phyloP scores from a whole-genome alignment of 768 basidiomycete species.

The Panellus pusillus region DNA sequence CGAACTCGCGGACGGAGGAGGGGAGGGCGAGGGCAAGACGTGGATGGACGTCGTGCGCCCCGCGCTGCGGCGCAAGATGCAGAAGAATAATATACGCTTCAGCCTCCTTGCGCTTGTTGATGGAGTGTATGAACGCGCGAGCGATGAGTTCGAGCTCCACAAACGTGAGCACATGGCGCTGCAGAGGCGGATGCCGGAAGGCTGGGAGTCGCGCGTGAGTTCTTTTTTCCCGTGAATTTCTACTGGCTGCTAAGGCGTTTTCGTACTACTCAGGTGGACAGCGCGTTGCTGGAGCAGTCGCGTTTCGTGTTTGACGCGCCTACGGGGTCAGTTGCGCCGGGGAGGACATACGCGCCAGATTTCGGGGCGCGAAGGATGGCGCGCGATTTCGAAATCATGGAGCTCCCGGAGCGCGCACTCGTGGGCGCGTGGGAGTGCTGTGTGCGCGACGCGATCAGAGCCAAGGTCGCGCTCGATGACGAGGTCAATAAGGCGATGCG shows the following conservation, averaged over 20 bases:
- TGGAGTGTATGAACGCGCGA: conserved; percentile 44
- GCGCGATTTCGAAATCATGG: conserved; percentile 43
- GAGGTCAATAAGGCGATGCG: conserved; percentile 34
- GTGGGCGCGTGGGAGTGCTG: conserved; percentile 47
- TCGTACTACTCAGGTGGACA: conserved; percentile 38
- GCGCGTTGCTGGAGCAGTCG: conserved; percentile 30
- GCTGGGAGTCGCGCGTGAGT: conserved; percentile 41
- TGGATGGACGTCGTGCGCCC: conserved; percentile 69
- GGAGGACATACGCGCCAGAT: conserved; percentile 38
- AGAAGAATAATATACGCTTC: conserved; percentile 55
- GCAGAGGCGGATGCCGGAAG: conserved; percentile 43
- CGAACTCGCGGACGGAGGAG: conserved; percentile 37
- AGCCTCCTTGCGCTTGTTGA: conserved; percentile 63
- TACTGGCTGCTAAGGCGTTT: background rate
- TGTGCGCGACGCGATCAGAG: conserved; percentile 36
- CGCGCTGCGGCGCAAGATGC: conserved; percentile 61
- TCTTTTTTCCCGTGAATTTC: background rate
- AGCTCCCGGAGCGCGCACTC: conserved; percentile 40
- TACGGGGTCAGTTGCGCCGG: conserved; percentile 24
- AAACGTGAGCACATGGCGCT: conserved; percentile 47
- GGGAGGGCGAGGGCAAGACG: conserved; percentile 14
- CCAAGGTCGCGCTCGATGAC: conserved; percentile 20
- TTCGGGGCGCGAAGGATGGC: conserved; percentile 48
- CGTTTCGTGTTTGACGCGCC: conserved; percentile 33
- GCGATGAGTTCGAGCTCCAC: conserved; percentile 54